Conservation (phyloP, 2,329 filamentous ascomycete genomes). For the Colletotrichum sp. region DNA sequence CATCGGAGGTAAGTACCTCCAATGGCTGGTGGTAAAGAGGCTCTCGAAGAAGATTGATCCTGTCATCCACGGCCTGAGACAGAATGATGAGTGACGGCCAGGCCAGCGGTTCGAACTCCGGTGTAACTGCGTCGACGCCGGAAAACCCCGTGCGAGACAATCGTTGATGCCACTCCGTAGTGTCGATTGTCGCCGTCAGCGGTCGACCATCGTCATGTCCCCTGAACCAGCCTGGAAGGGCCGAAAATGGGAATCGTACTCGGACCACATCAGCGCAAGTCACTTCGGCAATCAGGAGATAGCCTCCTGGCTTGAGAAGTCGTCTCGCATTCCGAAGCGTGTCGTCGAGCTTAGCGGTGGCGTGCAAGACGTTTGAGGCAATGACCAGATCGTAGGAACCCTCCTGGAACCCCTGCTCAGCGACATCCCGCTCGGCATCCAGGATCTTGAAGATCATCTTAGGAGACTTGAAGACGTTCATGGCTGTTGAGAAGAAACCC, state of each 20-base stretch:
- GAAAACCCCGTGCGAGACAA: neutral
- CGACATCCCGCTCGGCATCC: constrained; percentile 32
- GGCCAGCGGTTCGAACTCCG: neutral
- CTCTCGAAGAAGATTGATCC: neutral
- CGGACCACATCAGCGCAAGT: neutral
- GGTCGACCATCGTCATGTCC: neutral
- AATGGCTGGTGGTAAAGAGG: neutral
- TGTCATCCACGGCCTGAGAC: constrained; percentile 19
- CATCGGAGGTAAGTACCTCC: neutral
- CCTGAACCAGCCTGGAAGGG: neutral
- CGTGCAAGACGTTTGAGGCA: constrained; percentile 33
- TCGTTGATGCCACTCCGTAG: neutral
- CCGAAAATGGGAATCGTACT: neutral
- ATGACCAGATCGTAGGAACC: constrained; percentile 31
- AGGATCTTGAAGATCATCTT: constrained; percentile 28
- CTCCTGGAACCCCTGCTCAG: constrained; percentile 30
- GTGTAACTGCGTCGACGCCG: neutral
- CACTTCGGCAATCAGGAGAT: constrained; percentile 21
- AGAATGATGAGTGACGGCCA: constrained; percentile 25
- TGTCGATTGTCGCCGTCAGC: neutral
- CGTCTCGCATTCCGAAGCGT: constrained; percentile 26
- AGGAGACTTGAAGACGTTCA: constrained; percentile 27
- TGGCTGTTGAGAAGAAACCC: constrained; percentile 25
- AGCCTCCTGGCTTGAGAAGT: constrained; percentile 36
- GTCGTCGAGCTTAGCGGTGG: constrained; percentile 25